A percentile compares a stretch with the other conserved stretches of the same genome.
Conservation (phyloP, 176 grass and related monocot genomes). For the Aegilops sharonensis region DNA sequence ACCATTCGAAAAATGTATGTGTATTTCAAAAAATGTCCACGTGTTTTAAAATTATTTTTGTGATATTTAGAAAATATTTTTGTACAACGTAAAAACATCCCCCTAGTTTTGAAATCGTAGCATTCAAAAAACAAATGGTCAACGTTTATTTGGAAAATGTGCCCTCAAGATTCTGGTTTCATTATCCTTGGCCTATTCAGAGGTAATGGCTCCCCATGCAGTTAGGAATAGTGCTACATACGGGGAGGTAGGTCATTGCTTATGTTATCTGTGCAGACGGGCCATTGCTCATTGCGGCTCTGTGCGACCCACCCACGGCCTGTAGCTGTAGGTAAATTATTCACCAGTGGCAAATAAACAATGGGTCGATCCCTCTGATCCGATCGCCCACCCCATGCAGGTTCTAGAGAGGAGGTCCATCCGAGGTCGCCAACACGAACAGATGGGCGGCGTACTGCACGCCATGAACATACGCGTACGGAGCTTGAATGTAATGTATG, state of each 20-base stretch:
- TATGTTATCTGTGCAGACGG: background rate
- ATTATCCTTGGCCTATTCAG: too few species aligned
- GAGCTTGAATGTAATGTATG: background rate
- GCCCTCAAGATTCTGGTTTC: too few species aligned
- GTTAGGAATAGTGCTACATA: too few species aligned
- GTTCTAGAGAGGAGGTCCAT: background rate
- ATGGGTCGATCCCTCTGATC: background rate
- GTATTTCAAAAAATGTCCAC: too few species aligned
- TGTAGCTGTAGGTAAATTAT: background rate
- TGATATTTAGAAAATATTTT: too few species aligned
- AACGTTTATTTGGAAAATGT: too few species aligned
- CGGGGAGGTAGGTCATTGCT: background rate
- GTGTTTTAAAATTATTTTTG: too few species aligned
- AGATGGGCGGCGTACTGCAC: slow-evolving; percentile 8
- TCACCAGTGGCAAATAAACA: background rate
- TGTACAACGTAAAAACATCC: too few species aligned
- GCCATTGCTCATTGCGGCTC: background rate
- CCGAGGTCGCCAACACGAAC: background rate
- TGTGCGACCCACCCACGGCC: background rate
- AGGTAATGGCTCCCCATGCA: too few species aligned
- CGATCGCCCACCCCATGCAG: background rate
- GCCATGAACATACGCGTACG: background rate
- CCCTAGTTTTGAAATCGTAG: too few species aligned
- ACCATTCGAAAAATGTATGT: too few species aligned
- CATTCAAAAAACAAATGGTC: too few species aligned